phyloP scores from a whole-genome alignment of 2,329 filamentous ascomycete genomes.

The Lanzia echinophila region DNA sequence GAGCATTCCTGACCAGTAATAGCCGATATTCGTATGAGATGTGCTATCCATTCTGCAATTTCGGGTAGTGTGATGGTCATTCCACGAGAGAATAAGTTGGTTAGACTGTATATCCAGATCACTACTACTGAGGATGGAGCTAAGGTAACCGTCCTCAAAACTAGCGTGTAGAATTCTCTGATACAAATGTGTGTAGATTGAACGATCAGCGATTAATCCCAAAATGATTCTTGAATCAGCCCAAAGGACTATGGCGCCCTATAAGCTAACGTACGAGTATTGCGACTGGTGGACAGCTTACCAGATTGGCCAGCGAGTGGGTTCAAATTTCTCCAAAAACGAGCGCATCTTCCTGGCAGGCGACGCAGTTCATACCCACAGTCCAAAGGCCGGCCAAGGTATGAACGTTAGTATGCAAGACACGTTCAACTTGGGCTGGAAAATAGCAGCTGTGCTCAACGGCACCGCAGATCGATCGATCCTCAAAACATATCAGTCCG shows the following conservation, averaged over 20 bases:
- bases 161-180: too few relatives aligned
- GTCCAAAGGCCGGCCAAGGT: conserved; percentile 57
- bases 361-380: conserved; percentile 48
- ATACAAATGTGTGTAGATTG: too few relatives aligned
- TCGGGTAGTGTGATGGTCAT: conserved; percentile 55
- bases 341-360: conserved; percentile 47
- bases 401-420: conserved; percentile 55
- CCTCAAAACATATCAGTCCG: conserved; percentile 55
- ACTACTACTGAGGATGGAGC: conserved; percentile 39
- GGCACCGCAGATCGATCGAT: conserved; percentile 39
- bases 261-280: conserved; percentile 56
- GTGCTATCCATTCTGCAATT: conserved; percentile 44
- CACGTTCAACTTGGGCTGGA: conserved; percentile 58
- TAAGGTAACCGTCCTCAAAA: too few relatives aligned
- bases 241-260: conserved; percentile 58
- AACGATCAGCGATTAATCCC: conserved; percentile 56
- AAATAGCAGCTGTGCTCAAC: conserved; percentile 35
- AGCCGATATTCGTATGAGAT: conserved; percentile 55
- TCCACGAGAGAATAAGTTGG: conserved; percentile 48
- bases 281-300: conserved; percentile 59
- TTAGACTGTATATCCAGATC: conserved; percentile 59
- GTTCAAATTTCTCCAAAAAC: conserved; percentile 38
- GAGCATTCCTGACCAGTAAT: conserved; percentile 51
- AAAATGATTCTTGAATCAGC: conserved; percentile 57
- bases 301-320: conserved; percentile 52